A percentile compares a stretch with the other conserved stretches of the same genome.
Evolutionary conservation across 2,329 filamentous ascomycete genomes (phyloP).

Genomic region (Mollisiaceae sp.): DNA sequence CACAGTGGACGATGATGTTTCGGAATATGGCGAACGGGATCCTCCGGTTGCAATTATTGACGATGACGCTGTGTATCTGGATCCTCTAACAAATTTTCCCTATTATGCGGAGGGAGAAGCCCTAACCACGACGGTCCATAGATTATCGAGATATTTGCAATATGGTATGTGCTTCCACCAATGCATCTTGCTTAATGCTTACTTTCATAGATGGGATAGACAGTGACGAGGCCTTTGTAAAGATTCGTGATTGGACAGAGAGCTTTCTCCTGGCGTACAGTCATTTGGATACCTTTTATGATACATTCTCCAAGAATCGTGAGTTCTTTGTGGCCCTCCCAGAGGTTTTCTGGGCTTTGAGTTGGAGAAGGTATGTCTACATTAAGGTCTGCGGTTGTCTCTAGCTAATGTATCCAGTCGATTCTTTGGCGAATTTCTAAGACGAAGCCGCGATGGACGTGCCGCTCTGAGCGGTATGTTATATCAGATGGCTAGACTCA

Average conservation of each 20-base stretch:
- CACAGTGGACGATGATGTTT: slow-evolving; percentile 35
- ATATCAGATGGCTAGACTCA: slow-evolving; percentile 50
- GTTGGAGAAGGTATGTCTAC: slow-evolving; percentile 47
- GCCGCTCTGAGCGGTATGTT: slow-evolving; percentile 40
- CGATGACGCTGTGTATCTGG: slow-evolving; percentile 39
- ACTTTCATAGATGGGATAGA: slow-evolving; percentile 47
- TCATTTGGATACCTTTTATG: slow-evolving; percentile 44
- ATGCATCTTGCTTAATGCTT: slow-evolving; percentile 35
- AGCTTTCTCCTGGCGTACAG: slow-evolving; percentile 52
- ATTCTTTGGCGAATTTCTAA: slow-evolving; percentile 42
- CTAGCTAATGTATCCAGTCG: slow-evolving; percentile 35
- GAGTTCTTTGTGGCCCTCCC: slow-evolving; percentile 60
- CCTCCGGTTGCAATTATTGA: slow-evolving; percentile 40
- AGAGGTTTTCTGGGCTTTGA: slow-evolving; percentile 51
- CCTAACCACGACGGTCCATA: slow-evolving; percentile 30
- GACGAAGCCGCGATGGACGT: slow-evolving; percentile 31
- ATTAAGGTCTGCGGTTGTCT: background rate
- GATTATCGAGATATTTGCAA: slow-evolving; percentile 43
- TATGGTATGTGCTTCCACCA: slow-evolving; percentile 45
- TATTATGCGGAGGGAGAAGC: slow-evolving; percentile 39
- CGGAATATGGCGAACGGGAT: slow-evolving; percentile 33
- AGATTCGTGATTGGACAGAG: slow-evolving; percentile 57
- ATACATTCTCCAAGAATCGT: slow-evolving; percentile 51
- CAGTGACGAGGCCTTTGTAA: slow-evolving; percentile 51
- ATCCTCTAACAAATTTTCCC: slow-evolving; percentile 55